These are phyloP conservation scores for Pseudoscleropodium purum DNA, from an alignment of 225 moss, liverwort and hornwort genomes.

Conservation along the genomic window DNA sequence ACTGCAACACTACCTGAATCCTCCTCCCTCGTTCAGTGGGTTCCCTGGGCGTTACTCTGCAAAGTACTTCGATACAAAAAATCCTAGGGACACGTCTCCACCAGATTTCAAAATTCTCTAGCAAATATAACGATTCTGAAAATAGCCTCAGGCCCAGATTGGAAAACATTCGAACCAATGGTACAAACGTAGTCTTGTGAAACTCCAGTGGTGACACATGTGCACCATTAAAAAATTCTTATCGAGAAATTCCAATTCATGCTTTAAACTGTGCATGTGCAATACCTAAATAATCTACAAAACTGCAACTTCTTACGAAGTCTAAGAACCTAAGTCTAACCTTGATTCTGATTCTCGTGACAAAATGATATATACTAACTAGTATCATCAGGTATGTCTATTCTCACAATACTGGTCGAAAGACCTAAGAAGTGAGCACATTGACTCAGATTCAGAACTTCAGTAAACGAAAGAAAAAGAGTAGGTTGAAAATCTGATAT, in stretches of 20 bases:
- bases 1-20: neutral
- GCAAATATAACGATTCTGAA: neutral
- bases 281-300: conserved; percentile 22
- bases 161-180: neutral
- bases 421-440: neutral
- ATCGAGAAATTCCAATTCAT: neutral
- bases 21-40: neutral
- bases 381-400: neutral
- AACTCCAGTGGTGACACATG: neutral
- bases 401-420: neutral
- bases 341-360: neutral
- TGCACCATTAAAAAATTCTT: neutral
- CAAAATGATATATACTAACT: neutral
- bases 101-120: neutral
- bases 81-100: neutral
- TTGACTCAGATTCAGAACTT: neutral
- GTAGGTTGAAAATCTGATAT: neutral
- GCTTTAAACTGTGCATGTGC: neutral
- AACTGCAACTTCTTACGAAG: conserved; percentile 30
- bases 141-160: neutral
- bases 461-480: neutral
- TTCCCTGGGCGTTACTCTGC: neutral
- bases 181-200: neutral
- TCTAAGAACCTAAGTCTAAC: neutral
- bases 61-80: neutral